Base-by-base conservation (phyloP, 108 stramenopile genomes). In the Nitzschia inconspicua region DNA sequence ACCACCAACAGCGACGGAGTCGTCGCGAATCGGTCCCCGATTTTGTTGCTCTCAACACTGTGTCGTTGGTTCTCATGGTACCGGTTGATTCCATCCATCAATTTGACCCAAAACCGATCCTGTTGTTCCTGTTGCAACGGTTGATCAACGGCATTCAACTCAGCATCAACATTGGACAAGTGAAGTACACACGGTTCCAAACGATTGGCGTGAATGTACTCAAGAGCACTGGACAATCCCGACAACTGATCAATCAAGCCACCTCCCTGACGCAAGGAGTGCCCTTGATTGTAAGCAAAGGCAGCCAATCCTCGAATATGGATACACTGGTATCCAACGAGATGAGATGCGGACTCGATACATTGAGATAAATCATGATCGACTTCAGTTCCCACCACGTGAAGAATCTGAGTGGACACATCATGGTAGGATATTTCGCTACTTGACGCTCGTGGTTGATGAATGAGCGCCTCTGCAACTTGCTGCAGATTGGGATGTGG, bases 111-210 rank as follows among this genome's bases (percentile, higher is more conserved):
- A 60, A 71, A 68, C 56, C 73, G 80, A 40, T 65, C 64, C 70
- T 77, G 83, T 53, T 70, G 72, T 59, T 70, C 75, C 44, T 82
- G 67, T 11, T 73, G 76, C 19, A 76, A 46, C 22, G 71, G 76
- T 0, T 72, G 67, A n/a, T 75, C 73, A 8, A 66, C 44, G 6
- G 77, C 51, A 2, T 63, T 57, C 3, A 89, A 52, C 57, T 93
- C 88, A 14, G 52, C 29, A 60, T 89, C 88, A 20, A 89, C 52
- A 50, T 73, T 71, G 18, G 36, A 43, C 32, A 93, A 46, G 59
- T 83, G 83, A 48, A 93, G 60, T 0, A 93, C 66, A 64, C 84
- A 86, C 6, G 91, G 91, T 32, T 72, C 70, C 62, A 72, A 64
- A 47, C 77, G 53, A 34, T 71, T 29, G 20, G 36, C 25, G 39